Evolutionary conservation across 257 asterid species (phyloP).

Genomic region (Ilex asprella): DNA sequence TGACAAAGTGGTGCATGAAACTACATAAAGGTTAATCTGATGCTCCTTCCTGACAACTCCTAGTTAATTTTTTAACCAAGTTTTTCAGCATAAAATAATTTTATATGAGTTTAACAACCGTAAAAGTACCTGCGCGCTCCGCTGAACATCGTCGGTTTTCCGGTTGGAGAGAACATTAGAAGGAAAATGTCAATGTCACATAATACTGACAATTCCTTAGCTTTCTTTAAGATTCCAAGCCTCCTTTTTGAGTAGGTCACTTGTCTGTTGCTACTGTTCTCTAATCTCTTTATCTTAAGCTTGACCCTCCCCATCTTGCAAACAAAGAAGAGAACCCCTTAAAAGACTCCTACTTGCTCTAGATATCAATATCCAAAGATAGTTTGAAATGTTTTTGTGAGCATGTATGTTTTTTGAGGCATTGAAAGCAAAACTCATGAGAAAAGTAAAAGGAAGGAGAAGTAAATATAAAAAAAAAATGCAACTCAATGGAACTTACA

Average conservation of each 20-base stretch:
- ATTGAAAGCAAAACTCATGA: too few relatives aligned
- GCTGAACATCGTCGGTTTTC: constrained; percentile 65
- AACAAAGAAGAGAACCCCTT: constrained; percentile 6
- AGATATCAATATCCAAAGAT: not conserved
- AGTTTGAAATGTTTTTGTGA: not conserved
- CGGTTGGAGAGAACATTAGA: constrained; percentile 83
- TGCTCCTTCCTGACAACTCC: too few relatives aligned
- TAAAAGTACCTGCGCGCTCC: constrained; percentile 58
- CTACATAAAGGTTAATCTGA: too few relatives aligned
- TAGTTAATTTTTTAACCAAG: too few relatives aligned
- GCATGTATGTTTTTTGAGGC: not conserved
- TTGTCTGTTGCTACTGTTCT: constrained; percentile 66
- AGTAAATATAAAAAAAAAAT: not conserved
- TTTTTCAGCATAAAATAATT: not conserved
- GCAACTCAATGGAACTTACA: not conserved
- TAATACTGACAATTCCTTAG: constrained; percentile 71
- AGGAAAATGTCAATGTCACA: constrained; percentile 75
- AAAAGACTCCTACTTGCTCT: not conserved
- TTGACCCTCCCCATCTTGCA: constrained; percentile 90
- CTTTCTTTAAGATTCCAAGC: constrained; percentile 76
- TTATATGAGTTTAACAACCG: not conserved
- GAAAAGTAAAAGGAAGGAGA: too few relatives aligned
- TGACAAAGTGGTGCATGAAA: too few relatives aligned
- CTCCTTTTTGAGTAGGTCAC: constrained; percentile 76
- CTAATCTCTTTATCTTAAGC: constrained; percentile 73